These are phyloP conservation scores for Funneliformis geosporum DNA, from an alignment of 192 early-diverging fungal species.

Conservation along the genomic window DNA sequence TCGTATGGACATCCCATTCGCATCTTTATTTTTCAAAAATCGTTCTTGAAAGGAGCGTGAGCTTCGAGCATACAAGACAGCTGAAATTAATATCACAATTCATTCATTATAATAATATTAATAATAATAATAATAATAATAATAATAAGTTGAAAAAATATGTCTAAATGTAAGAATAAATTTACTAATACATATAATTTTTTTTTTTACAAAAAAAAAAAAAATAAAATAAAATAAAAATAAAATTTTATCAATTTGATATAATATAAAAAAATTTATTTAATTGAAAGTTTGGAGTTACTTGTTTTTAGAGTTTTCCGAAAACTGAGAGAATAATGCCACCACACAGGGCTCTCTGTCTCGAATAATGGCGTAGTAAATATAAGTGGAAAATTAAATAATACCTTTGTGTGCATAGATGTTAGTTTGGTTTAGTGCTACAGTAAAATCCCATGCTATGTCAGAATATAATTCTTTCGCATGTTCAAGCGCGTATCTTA, in stretches of 20 bases:
- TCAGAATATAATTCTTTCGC: constrained; percentile 27
- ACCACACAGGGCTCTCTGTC: not conserved
- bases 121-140: no score
- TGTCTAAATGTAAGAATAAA: not conserved
- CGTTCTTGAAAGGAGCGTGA: constrained; percentile 32
- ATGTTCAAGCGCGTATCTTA: constrained; percentile 32
- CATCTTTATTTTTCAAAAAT: constrained; percentile 32
- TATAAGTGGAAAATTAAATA: constrained; percentile 16
- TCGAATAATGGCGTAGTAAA: not conserved
- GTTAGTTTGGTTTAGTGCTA: constrained; percentile 9
- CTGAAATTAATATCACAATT: not conserved
- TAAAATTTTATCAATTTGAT: not conserved
- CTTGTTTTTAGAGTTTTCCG: not conserved
- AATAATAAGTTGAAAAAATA: not conserved
- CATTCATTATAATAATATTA: no score
- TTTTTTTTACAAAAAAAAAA: not conserved
- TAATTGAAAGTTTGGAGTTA: not conserved
- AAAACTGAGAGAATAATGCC: not conserved
- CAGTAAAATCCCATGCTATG: constrained; percentile 31
- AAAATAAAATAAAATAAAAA: not conserved
- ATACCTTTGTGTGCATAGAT: constrained; percentile 34
- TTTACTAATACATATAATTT: not conserved
- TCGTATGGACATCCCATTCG: constrained; percentile 20
- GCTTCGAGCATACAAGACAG: constrained; percentile 32
- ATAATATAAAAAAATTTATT: not conserved